Evolutionary conservation across 2,329 filamentous ascomycete genomes (phyloP), one percentile per base, ranked within the genome.

Genomic region (Chrysoporthe deuterocubensis): DNA sequence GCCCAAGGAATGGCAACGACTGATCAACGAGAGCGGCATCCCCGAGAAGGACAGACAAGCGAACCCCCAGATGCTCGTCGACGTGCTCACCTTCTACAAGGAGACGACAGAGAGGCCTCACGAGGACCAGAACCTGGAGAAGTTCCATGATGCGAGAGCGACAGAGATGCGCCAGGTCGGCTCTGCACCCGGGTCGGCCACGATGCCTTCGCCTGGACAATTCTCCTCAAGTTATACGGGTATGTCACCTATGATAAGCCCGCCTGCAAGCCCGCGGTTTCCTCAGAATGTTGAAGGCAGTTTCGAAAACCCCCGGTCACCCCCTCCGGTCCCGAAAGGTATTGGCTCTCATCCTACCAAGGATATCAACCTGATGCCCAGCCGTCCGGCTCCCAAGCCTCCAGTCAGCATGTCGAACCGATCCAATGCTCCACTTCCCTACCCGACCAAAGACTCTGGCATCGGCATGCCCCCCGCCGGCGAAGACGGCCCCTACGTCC

Each of bases 71-170:
- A 94, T 95, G 68, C 94, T 97, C 81, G 91, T 96, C 76, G 92
- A 98, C 78, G 96, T 99, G 74, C 90, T 99, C 80, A 92, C 91
- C 69, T 98, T 98, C 78, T 98, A 97, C 84, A 96, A 97, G 79
- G 95, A 97, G 81, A 97, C 93, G 71, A 91, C 92, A 37, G 93
- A 95, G 73, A 85, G 84, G 73, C 89, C 88, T 68, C 88, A 89
- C 70, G 93, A 97, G 76, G 93, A 97, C 75, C 92, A 92, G 74
- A 91, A 96, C 67, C 93, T 96, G 84, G 94, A 98, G 79, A 99
- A 99, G 79, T 97, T 99, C 78, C 93, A 96, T 75, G 90, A 97
- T 81, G 93, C 92, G 64, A 89, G 90, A 75, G 85, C 90, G 11
- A 77, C 81, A 69, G 85, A 87, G 68, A 75, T 81, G 73, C 82